A percentile compares a stretch with the other conserved stretches of the same genome.
Conservation (phyloP, 805 yeast genomes). For the Metschnikowia sp. region DNA sequence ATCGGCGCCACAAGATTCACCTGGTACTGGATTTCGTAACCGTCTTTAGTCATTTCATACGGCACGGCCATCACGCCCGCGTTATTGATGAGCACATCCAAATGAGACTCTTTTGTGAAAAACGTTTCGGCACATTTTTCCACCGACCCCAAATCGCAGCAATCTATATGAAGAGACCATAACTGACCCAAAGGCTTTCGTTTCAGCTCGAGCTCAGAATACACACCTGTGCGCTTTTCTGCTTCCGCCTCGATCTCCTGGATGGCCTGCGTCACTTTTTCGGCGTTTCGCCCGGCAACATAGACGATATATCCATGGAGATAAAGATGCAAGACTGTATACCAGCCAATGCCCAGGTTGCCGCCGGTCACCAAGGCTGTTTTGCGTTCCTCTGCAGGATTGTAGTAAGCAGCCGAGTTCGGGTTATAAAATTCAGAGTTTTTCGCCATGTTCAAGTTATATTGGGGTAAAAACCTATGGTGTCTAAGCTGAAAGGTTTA, state of each 20-base stretch:
- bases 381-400: slow-evolving; percentile 25
- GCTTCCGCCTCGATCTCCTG: slow-evolving; percentile 34
- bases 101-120: slow-evolving; percentile 20
- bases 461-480: no score
- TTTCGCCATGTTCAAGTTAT: no score
- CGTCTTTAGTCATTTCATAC: slow-evolving; percentile 32
- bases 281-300: slow-evolving; percentile 34
- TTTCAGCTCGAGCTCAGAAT: slow-evolving; percentile 25
- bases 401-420: slow-evolving; percentile 24
- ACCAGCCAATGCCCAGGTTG: slow-evolving; percentile 41
- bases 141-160: slow-evolving; percentile 16
- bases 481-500: no score
- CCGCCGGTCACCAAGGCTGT: slow-evolving; percentile 40
- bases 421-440: slow-evolving; percentile 24
- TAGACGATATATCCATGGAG: slow-evolving; percentile 39
- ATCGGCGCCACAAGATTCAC: slow-evolving; percentile 36
- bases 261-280: slow-evolving; percentile 31
- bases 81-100: slow-evolving; percentile 36
- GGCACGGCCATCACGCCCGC: slow-evolving; percentile 44
- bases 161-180: slow-evolving; percentile 14
- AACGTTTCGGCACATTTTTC: slow-evolving; percentile 23
- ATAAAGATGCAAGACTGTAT: slow-evolving; percentile 36
- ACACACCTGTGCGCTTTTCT: slow-evolving; percentile 20
- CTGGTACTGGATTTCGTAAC: slow-evolving; percentile 40
- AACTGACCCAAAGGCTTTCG: slow-evolving; percentile 15